Evolutionary conservation across 2,329 filamentous ascomycete species (phyloP), one percentile per base, ranked within the genome.

Genomic region (Fusarium chaquense): DNA sequence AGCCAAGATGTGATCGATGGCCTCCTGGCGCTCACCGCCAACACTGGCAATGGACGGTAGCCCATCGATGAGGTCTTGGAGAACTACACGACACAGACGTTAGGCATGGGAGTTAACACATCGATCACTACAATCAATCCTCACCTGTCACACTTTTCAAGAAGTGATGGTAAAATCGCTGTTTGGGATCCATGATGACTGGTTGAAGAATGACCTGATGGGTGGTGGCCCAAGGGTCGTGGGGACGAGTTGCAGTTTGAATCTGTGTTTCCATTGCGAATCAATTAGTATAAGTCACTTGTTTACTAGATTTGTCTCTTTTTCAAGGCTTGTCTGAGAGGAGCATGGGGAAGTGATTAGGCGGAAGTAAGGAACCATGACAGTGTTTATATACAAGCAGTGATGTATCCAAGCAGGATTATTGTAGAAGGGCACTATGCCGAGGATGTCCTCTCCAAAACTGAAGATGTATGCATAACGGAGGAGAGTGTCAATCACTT

Each of bases 151-250:
- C 88, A 79, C 92, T 90, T 73, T 90, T 86, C 71, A 93, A 90
- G 76, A 97, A 97, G 77, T 93, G 91, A 73, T 89, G 88, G 78
- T 95, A 94, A 83, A 97, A 97, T 38, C 89, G 89, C 76, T 95
- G 91, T 72, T 94, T 96, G 60, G 78, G 76, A 62, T 81, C 78
- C 79, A 81, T 81, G 55, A 55, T 75, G 43, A 61, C 67, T 38
- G 53, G 54, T 28, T 58, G 72, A 52, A 74, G 72, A 41, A 72
- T 73, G 44, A 70, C 56, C 51, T 71, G 68, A 62, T 75, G 70
- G 38, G 58, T 65, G 30, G 74, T 66, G 38, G 73, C 60, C 71
- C 68, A 73, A 54, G 71, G 73, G 44, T 66, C 53, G 54, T 69
- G 61, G 36, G 60, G 36, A 43, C 53, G 58, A 16, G 43, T 32